Conservation (phyloP, 1,139 yeast genomes). For the Yamadazyma triangularis region DNA sequence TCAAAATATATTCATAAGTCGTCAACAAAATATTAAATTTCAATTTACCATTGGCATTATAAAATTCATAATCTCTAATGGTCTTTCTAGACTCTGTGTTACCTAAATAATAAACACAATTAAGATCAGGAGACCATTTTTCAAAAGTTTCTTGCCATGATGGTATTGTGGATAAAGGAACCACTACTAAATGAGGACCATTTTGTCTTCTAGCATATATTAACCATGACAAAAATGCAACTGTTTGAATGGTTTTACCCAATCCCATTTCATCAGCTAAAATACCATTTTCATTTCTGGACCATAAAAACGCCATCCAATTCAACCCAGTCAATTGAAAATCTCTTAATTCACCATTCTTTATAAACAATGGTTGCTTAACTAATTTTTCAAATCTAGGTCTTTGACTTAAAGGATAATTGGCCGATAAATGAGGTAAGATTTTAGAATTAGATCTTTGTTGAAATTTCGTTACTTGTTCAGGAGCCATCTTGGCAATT, state of each 20-base stretch:
- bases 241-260: slow-evolving; percentile 97
- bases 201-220: slow-evolving; percentile 91
- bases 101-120: slow-evolving; percentile 89
- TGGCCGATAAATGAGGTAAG: slow-evolving; percentile 75
- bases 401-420: slow-evolving; percentile 64
- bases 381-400: slow-evolving; percentile 87
- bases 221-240: slow-evolving; percentile 90
- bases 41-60: slow-evolving; percentile 54
- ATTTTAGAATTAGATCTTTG: slow-evolving; percentile 78
- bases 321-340: slow-evolving; percentile 96
- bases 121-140: slow-evolving; percentile 95
- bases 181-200: slow-evolving; percentile 96
- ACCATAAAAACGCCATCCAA: slow-evolving; percentile 99
- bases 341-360: slow-evolving; percentile 90
- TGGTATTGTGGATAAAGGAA: slow-evolving; percentile 92
- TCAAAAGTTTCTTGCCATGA: slow-evolving; percentile 99
- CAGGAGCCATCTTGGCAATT: slow-evolving; percentile 81
- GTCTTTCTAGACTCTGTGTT: slow-evolving; percentile 81
- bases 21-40: slow-evolving; percentile 87
- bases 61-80: slow-evolving; percentile 84
- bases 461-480: slow-evolving; percentile 79
- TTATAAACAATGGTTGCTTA: slow-evolving; percentile 84
- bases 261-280: slow-evolving; percentile 99
- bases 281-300: slow-evolving; percentile 95
- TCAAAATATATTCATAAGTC: slow-evolving; percentile 91